Base-by-base conservation (phyloP, 345 rosid genomes). In the Eucalyptus shirleyi region DNA sequence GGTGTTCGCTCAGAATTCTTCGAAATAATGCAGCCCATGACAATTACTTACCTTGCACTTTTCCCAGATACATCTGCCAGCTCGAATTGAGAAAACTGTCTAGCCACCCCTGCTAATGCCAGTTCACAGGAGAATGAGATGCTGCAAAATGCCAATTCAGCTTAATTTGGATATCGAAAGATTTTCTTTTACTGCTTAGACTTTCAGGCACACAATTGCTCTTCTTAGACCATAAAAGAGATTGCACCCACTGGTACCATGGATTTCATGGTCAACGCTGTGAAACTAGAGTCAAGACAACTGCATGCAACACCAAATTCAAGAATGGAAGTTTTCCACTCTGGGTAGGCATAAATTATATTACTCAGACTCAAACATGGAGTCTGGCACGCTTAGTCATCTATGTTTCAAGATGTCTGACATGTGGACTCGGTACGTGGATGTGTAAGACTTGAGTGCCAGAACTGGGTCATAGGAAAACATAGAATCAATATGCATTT, bases 21-120 rank as follows among this genome's bases (percentile, higher is more conserved):
- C 8, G 95, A 92, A 51, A 14, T n/a, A 86, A 44, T 34, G 87
- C 97, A 96, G 72, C 95, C 94, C 95, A 93, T 96, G 87, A 86
- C 86, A 37, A 77, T 77, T 77, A 40, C 3, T 77, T 37, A 77
- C 28, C 47, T 37, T 37, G 16, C 4, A 5, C 16, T 77, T 77
- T 37, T 40, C 83, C 83, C 83, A 77, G 2, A 77, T 77, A 77
- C 47, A 77, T 77, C 28, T 37, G 83, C 83, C 47, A 77, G 83
- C 47, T 40, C 1, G 16, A 77, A 77, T 21, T 13, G 14, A 21
- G 47, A 44, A 40, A 77, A 77, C 83, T 21, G 47, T 21, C 45
- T 42, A 77, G 47, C 28, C 7, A 40, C 47, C 42, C 83, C 13
- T 40, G 17, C 83, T 9, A 6, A 77, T 77, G 83, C 83, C 83